Evolutionary conservation across 2,329 filamentous ascomycete species (phyloP).

Genomic region (Orbilia blumenaviensis): DNA sequence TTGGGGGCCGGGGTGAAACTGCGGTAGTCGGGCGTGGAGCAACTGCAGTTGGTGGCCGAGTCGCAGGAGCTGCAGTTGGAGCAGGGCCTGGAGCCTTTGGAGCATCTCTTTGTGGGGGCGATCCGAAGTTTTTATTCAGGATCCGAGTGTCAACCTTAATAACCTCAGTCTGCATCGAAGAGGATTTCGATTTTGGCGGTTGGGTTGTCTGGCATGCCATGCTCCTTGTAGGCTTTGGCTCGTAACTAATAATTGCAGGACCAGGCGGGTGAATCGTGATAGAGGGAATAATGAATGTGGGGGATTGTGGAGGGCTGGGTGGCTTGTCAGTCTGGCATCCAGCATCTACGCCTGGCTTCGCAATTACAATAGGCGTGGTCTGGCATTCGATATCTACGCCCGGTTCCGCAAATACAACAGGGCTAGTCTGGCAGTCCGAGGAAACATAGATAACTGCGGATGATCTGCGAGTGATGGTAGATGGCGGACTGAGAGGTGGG

Average conservation of each 20-base stretch:
- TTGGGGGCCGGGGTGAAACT: constrained; percentile 62
- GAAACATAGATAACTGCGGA: constrained; percentile 47
- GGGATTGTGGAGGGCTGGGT: constrained; percentile 60
- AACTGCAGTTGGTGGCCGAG: constrained; percentile 57
- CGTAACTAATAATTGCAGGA: constrained; percentile 69
- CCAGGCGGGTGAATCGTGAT: constrained; percentile 92
- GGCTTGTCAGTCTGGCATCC: constrained; percentile 56
- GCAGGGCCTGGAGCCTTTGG: constrained; percentile 17
- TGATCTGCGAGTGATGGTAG: constrained; percentile 45
- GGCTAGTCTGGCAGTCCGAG: constrained; percentile 38
- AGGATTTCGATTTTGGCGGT: constrained; percentile 65
- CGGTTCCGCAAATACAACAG: constrained; percentile 35
- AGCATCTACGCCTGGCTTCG: constrained; percentile 19
- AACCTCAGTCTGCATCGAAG: constrained; percentile 84
- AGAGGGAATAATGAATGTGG: constrained; percentile 73
- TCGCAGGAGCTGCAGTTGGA: neutral
- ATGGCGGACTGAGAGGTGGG: constrained; percentile 46
- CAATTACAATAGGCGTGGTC: constrained; percentile 26
- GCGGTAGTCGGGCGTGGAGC: constrained; percentile 67
- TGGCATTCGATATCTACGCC: constrained; percentile 42
- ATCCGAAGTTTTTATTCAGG: constrained; percentile 46
- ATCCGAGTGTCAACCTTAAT: constrained; percentile 76
- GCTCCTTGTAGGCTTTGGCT: constrained; percentile 78
- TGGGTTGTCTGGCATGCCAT: constrained; percentile 80
- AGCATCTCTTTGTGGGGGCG: constrained; percentile 30